Conservation (phyloP, 306 rosid genomes). For the Cicer yamashitae region DNA sequence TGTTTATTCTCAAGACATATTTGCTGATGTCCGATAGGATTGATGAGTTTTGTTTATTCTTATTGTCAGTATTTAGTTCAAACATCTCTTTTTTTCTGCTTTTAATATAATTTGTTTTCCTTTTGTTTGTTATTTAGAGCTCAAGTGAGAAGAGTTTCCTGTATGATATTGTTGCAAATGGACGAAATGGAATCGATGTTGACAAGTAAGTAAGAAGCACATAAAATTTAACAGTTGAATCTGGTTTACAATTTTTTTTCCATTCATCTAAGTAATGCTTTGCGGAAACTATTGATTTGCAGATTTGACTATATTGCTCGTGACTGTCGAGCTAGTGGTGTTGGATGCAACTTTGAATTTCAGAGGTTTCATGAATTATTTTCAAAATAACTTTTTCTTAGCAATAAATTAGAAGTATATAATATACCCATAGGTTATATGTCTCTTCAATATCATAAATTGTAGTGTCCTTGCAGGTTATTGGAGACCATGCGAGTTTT, state of each 20-base stretch:
- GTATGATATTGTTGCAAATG: slow-evolving; percentile 98
- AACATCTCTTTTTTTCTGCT: background rate
- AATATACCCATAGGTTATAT: slow-evolving; percentile 13
- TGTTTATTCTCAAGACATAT: slow-evolving; percentile 1
- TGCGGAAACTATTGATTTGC: slow-evolving; percentile 47
- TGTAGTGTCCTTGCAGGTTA: slow-evolving; percentile 60
- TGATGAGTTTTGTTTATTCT: slow-evolving; percentile 37
- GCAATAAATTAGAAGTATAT: slow-evolving; percentile 32
- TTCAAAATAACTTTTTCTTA: slow-evolving; percentile 34
- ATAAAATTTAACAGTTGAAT: slow-evolving; percentile 14
- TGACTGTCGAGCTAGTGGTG: slow-evolving; percentile 91
- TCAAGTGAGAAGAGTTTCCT: slow-evolving; percentile 79
- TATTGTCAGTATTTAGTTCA: slow-evolving; percentile 11
- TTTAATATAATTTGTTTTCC: background rate
- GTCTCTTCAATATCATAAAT: slow-evolving; percentile 37
- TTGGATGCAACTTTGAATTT: slow-evolving; percentile 88
- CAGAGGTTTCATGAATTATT: slow-evolving; percentile 60
- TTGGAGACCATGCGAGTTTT: slow-evolving; percentile 89
- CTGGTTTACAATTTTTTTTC: slow-evolving; percentile 12
- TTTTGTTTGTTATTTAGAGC: slow-evolving; percentile 53
- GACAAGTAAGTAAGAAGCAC: slow-evolving; percentile 69
- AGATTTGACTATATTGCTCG: slow-evolving; percentile 96
- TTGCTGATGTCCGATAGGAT: background rate
- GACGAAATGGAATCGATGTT: slow-evolving; percentile 97
- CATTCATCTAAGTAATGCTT: slow-evolving; percentile 18